A percentile compares a stretch with the other conserved stretches of the same genome.
Evolutionary conservation across 2,329 filamentous ascomycete species (phyloP).

Genomic region (Diplodia sapinea): DNA sequence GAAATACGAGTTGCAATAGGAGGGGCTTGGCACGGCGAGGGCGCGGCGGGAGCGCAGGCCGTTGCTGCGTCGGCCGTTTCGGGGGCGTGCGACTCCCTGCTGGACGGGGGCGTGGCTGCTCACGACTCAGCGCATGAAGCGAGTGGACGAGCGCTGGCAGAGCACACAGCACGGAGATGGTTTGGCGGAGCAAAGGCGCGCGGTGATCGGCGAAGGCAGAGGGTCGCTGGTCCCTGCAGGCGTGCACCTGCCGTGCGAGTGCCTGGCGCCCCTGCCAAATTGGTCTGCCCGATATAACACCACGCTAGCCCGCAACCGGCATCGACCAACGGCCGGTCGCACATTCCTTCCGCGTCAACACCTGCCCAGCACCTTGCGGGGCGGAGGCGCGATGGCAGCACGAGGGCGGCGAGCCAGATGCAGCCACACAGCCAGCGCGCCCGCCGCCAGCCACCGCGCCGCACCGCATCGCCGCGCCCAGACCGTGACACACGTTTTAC

Average conservation of each 20-base stretch:
- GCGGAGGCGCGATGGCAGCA: not conserved
- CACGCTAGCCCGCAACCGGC: slow-evolving; percentile 11
- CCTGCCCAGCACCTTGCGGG: not conserved
- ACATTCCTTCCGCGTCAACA: slow-evolving; percentile 24
- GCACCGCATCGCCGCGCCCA: not conserved
- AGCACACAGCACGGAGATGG: slow-evolving; percentile 14
- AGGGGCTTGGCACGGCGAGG: slow-evolving; percentile 21
- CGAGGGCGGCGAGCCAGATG: not conserved
- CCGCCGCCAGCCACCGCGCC: not conserved
- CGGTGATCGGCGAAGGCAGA: slow-evolving; percentile 22
- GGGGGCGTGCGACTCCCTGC: slow-evolving; percentile 26
- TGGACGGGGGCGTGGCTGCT: slow-evolving; percentile 20
- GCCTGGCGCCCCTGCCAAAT: slow-evolving; percentile 17
- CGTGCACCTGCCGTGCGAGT: slow-evolving; percentile 22
- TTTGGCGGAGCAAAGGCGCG: slow-evolving; percentile 16
- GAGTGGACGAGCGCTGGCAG: slow-evolving; percentile 11
- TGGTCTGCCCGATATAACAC: slow-evolving; percentile 29
- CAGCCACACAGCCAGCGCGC: not conserved
- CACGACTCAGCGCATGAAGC: slow-evolving; percentile 26
- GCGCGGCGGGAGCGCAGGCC: slow-evolving; percentile 22
- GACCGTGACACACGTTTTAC: slow-evolving; percentile 18
- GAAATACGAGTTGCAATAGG: slow-evolving; percentile 29
- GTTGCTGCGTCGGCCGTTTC: slow-evolving; percentile 28
- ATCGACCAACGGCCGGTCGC: slow-evolving; percentile 28
- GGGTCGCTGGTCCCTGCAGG: slow-evolving; percentile 19